Evolutionary conservation across 2,329 filamentous ascomycete genomes (phyloP), one percentile per base, ranked within the genome.

Genomic region (Chaetomiaceae sp.): DNA sequence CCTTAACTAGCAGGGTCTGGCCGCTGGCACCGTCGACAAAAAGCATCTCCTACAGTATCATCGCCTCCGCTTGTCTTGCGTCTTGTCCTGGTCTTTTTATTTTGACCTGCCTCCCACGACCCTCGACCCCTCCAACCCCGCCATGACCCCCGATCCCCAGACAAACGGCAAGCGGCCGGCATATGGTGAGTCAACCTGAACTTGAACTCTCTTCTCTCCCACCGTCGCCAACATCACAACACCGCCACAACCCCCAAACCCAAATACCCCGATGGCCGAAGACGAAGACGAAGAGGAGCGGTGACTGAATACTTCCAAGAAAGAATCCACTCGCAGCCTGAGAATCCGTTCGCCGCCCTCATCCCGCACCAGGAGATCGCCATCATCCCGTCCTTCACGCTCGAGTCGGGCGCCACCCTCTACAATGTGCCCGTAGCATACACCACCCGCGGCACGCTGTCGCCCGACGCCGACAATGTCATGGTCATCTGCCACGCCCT

Each of bases 321-420:
- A 81, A 82, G 79, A 77, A 76, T 68, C 59, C 73, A 68, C 58
- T 73, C 79, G 49, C 89, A 96, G 70, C 83, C 87, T 63, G 92
- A 96, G 73, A 99, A 97, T 71, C 92, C 91, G 25, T 97, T 91
- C 67, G 82, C 88, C 54, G 72, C 78, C 57, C 77, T 97, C 64
- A 95, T 99, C 46, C 85, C 89, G 46, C 86, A 96, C 63, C 93
- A 97, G 71, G 78, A 86, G 48, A 86, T 95, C 63, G 89, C 87
- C 51, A 81, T 93, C 54, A 81, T 99, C 49, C 92, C 93, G 2
- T 84, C 85, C 21, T 96, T 96, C 68, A 90, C 86, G 8, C 86
- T 99, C 58, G 93, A 99, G 69, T 97, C 91, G 2, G 93, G 93
- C 43, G 89, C 87, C 20, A 86, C 81, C 0, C 77, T 99, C 17